Evolutionary conservation across 306 rosid genomes (phyloP).

Genomic region (Gastrolobium villosum): DNA sequence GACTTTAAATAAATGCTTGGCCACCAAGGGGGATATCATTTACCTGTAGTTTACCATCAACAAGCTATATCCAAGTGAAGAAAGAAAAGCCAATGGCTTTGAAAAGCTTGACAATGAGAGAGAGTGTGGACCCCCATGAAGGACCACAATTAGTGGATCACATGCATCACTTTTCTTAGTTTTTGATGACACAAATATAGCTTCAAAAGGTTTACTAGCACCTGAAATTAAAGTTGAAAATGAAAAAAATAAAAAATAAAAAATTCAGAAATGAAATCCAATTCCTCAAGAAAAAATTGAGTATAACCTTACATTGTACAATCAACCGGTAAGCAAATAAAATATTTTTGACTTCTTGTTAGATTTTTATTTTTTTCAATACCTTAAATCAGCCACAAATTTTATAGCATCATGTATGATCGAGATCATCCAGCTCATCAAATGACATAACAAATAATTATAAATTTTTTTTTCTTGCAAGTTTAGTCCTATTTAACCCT

Average conservation of each 20-base stretch:
- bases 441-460: constrained; percentile 16
- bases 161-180: constrained; percentile 59
- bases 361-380: not conserved
- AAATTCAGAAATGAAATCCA: not conserved
- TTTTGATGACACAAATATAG: constrained; percentile 81
- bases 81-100: constrained; percentile 78
- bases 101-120: constrained; percentile 77
- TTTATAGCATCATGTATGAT: constrained; percentile 13
- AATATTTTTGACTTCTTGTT: not conserved
- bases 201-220: constrained; percentile 82
- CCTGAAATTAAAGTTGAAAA: constrained; percentile 67
- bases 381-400: constrained; percentile 9
- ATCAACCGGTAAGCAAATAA: constrained; percentile 19
- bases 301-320: constrained; percentile 16
- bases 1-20: constrained; percentile 33
- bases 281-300: constrained; percentile 20
- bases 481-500: not conserved
- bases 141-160: constrained; percentile 78
- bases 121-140: constrained; percentile 95
- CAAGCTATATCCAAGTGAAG: constrained; percentile 84
- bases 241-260: not conserved
- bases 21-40: constrained; percentile 21
- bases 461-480: constrained; percentile 16
- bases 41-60: constrained; percentile 92
- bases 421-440: constrained; percentile 16